Evolutionary conservation across 768 basidiomycete species (phyloP).

Genomic region (Calocybe indica): DNA sequence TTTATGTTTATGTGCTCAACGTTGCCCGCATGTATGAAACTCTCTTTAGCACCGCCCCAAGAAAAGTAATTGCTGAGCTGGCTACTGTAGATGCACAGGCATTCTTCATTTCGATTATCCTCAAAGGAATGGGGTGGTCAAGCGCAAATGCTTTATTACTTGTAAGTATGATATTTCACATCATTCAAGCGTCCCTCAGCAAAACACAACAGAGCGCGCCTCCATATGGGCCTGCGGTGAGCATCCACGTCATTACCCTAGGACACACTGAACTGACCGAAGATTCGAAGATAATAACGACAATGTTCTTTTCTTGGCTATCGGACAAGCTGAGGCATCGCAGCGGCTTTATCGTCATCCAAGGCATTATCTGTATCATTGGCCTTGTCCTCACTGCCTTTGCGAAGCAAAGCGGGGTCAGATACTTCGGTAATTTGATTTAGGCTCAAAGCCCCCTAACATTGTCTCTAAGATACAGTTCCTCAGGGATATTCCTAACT

Average conservation of each 20-base stretch:
- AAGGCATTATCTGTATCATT: conserved; percentile 29
- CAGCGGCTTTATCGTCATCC: conserved; percentile 33
- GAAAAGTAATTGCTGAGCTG: not conserved
- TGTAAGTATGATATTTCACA: conserved; percentile 16
- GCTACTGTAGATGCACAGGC: conserved; percentile 28
- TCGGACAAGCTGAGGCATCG: conserved; percentile 40
- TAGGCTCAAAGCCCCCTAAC: not conserved
- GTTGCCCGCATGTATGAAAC: conserved; percentile 33
- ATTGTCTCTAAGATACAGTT: conserved; percentile 1
- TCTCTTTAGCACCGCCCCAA: not conserved
- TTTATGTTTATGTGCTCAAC: conserved; percentile 38
- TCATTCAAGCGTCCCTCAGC: not conserved
- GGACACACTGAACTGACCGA: not conserved
- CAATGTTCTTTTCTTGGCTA: conserved; percentile 39
- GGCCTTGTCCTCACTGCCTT: conserved; percentile 35
- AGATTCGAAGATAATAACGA: conserved; percentile 25
- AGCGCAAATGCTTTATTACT: conserved; percentile 31
- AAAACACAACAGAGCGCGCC: conserved; percentile 30
- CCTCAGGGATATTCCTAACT: conserved; percentile 35
- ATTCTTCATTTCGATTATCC: conserved; percentile 42
- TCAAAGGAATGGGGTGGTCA: conserved; percentile 40
- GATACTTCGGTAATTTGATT: conserved; percentile 34
- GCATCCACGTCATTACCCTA: conserved; percentile 7
- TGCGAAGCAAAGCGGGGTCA: conserved; percentile 25
- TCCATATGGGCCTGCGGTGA: conserved; percentile 38